phyloP scores from a whole-genome alignment of 345 rosid genomes.

The Dovyalis caffra region DNA sequence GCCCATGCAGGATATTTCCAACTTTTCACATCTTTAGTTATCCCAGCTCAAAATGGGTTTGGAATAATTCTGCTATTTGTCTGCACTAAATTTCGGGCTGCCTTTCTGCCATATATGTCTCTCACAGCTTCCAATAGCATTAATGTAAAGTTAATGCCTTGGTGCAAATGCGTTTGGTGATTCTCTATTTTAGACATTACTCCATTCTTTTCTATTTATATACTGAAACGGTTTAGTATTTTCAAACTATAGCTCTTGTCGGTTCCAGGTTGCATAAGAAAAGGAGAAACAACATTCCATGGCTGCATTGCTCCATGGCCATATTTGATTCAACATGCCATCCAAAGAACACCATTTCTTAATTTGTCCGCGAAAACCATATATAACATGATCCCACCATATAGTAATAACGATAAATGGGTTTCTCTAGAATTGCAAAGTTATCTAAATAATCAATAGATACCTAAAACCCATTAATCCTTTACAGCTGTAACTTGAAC shows the following conservation, averaged over 20 bases:
- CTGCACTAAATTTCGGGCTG: background rate
- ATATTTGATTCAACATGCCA: slow-evolving; percentile 2
- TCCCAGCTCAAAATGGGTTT: too few relatives aligned
- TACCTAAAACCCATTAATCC: background rate
- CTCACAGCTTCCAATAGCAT: background rate
- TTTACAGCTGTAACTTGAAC: background rate
- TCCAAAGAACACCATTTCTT: background rate
- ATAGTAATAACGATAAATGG: background rate
- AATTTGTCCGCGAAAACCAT: background rate
- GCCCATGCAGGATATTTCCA: background rate
- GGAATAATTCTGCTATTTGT: background rate
- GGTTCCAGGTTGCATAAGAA: background rate
- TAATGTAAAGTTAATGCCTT: background rate
- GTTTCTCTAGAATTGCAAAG: background rate
- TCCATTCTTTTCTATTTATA: background rate
- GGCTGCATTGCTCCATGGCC: background rate
- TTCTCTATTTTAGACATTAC: background rate
- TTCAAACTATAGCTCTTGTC: background rate
- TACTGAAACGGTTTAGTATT: background rate
- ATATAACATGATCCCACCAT: background rate
- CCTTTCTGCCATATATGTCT: background rate
- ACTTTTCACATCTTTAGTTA: background rate
- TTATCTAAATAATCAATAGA: background rate
- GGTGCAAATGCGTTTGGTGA: slow-evolving; percentile 6
- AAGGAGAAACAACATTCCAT: background rate